A percentile compares a stretch with the other conserved stretches of the same genome.
Conservation (phyloP, 352 stramenopile species). For the Globisporangium perplexum region DNA sequence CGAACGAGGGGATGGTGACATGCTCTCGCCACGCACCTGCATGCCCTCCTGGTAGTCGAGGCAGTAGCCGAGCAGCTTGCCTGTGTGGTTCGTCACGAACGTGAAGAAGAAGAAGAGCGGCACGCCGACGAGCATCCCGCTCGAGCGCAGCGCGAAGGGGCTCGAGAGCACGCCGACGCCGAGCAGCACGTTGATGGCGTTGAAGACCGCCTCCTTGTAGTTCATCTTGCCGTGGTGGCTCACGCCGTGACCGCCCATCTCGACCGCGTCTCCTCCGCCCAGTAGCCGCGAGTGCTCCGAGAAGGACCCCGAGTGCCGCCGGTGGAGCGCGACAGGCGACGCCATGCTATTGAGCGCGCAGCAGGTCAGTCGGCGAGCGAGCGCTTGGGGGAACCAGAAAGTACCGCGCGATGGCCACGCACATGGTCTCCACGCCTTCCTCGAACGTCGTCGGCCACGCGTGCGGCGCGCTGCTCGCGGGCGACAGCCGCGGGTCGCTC, state of each 20-base stretch:
- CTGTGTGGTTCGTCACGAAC: constrained; percentile 83
- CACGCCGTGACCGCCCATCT: constrained; percentile 8
- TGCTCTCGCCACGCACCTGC: too few relatives aligned
- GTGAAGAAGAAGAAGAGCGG: constrained; percentile 83
- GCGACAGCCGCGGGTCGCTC: neutral
- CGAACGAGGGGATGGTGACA: too few relatives aligned
- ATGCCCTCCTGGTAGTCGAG: constrained; percentile 81
- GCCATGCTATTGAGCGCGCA: too few relatives aligned
- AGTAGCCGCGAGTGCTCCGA: constrained; percentile 36
- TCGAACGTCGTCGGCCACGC: constrained; percentile 76
- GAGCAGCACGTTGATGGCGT: constrained; percentile 84
- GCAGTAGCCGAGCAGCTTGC: constrained; percentile 75
- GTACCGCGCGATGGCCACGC: constrained; percentile 1
- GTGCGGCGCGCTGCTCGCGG: constrained; percentile 6
- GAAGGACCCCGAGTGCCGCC: constrained; percentile 33
- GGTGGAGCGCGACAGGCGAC: constrained; percentile 36
- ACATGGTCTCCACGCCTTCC: constrained; percentile 52
- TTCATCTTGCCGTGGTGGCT: constrained; percentile 38
- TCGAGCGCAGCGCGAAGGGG: constrained; percentile 77
- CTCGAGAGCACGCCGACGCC: constrained; percentile 81
- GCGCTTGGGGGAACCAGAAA: neutral
- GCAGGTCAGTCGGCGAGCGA: constrained; percentile 1
- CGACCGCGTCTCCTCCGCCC: constrained; percentile 1
- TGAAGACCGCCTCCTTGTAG: constrained; percentile 76
- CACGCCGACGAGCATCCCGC: constrained; percentile 58